Evolutionary conservation across 805 yeast species (phyloP), one percentile per base, ranked within the genome.

Genomic region (Wickerhamomyces chambardii): DNA sequence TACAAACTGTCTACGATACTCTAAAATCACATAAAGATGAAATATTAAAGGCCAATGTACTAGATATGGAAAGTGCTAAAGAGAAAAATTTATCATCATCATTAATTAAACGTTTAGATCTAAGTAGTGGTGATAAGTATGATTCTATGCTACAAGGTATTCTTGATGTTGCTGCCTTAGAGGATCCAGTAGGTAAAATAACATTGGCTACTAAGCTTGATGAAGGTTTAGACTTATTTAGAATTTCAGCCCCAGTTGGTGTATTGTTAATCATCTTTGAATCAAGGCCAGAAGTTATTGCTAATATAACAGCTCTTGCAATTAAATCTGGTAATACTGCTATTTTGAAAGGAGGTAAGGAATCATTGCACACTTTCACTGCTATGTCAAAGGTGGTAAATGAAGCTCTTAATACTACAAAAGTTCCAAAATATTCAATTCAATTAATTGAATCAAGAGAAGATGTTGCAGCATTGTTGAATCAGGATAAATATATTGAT

Each of bases 311-410:
- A 12, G 92, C 98, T 0, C 68, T 92, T 49, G 95, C 97, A 15
- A 79, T 92, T 55, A 92, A 94, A 58, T 86, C 96, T 2, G 97
- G 97, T 32, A 92, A 92, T 55, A 84, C 97, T 8, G 98, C 97
- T 34, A 92, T 92, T 38, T 69, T 92, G 53, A 92, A 92, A 61
- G 98, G 99, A 47, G 99, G 99, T 39, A 90, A 87, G 57, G 99
- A 92, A 59, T 82, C 95, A 7, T 61, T 73, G 21, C 72, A 85
- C 53, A 85, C 97, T 1, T 94, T 92, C 58, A 72, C 77, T 45
- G 81, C 78, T 27, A 79, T 92, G 77, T 75, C 96, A 31, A 63
- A 67, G 9, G 75, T 87, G 25, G 76, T 92, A 31, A 75, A 73
- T 48, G 53, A 61, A 6, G 74, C 84, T 0, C 66, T 87, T 34